Evolutionary conservation across 2,329 filamentous ascomycete species (phyloP).

Genomic region (Phoma herbarum): DNA sequence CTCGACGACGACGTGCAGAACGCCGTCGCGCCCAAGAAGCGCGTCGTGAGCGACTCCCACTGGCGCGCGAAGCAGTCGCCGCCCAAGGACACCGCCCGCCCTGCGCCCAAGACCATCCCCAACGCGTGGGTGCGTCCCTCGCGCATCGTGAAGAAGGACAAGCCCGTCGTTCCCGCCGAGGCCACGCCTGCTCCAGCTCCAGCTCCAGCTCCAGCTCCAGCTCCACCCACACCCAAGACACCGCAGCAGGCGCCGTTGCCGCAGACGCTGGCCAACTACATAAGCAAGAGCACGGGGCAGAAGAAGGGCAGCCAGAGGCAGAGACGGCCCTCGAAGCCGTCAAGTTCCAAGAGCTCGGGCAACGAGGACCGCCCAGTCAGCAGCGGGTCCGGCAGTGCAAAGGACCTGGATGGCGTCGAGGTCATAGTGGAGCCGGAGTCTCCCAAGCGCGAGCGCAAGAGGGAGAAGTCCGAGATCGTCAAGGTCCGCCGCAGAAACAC

Average conservation of each 20-base stretch:
- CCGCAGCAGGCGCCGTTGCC: constrained; percentile 29
- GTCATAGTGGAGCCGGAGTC: constrained; percentile 31
- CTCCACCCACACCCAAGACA: constrained; percentile 23
- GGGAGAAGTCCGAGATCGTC: constrained; percentile 35
- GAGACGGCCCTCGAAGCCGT: constrained; percentile 41
- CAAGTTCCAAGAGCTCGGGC: constrained; percentile 40
- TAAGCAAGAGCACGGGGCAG: constrained; percentile 40
- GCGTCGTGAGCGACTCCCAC: constrained; percentile 91
- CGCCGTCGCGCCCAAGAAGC: constrained; percentile 80
- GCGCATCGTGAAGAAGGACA: constrained; percentile 37
- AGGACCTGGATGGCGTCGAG: constrained; percentile 34
- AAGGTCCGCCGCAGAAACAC: constrained; percentile 40
- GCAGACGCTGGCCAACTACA: constrained; percentile 37
- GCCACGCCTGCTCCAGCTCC: constrained; percentile 19
- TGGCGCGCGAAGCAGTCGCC: constrained; percentile 70
- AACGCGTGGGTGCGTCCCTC: constrained; percentile 52
- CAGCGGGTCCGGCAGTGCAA: constrained; percentile 46
- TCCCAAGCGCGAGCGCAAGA: constrained; percentile 26
- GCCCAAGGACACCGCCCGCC: constrained; percentile 43
- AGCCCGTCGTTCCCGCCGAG: constrained; percentile 10
- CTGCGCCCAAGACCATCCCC: constrained; percentile 47
- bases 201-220: constrained; percentile 23
- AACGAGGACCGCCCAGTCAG: constrained; percentile 46
- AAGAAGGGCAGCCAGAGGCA: constrained; percentile 33
- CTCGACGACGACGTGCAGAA: constrained; percentile 57